Base-by-base conservation (phyloP, 2,329 filamentous ascomycete species). In the Westerdykella sp. region DNA sequence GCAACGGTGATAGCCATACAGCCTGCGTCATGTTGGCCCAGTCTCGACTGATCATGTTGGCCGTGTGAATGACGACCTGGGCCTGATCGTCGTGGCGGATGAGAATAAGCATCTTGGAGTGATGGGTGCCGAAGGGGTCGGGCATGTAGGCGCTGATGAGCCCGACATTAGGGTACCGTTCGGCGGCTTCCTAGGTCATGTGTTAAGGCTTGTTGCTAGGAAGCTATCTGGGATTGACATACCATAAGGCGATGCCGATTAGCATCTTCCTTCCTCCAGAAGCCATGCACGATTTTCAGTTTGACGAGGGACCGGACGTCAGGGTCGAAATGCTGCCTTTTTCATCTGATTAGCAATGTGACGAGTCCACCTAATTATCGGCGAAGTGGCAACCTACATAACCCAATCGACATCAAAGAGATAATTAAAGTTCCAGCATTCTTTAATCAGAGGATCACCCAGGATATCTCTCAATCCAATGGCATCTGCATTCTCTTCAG, bases 21-120 rank as follows among this genome's bases (percentile, higher is more conserved):
- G 80, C 87, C 62, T 95, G 88, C 1, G 83, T 85, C 85, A 95
- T 86, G 54, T 93, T 93, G 1, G 74, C 77, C 89, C 89, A 95
- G 63, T 95, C 89, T 43, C 83, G 81, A 4, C 75, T 60, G n/a
- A 95, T 91, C 84, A 95, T 88, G 55, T 95, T 95, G 14, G 89
- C 87, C 0, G 89, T 95, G 55, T 94, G 87, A 23, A 95, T 89
- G 43, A 94, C 68, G 5, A 95, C 71, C 66, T 94, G 85, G 0
- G 84, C 85, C 0, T 75, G 79, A 48, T 84, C 80, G 59, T 95
- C 87, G 61, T 85, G 81, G 5, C 85, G 78, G 48, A 95, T 73
- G 4, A 95, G 66, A n/a, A 95, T 72, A 65, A 95, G 78, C 85
- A 95, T 93, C 66, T 95, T 93, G 11, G 85, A 76, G 58, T 83